Conservation (phyloP, 441 rosid species). For the Raphanus hybrid region DNA sequence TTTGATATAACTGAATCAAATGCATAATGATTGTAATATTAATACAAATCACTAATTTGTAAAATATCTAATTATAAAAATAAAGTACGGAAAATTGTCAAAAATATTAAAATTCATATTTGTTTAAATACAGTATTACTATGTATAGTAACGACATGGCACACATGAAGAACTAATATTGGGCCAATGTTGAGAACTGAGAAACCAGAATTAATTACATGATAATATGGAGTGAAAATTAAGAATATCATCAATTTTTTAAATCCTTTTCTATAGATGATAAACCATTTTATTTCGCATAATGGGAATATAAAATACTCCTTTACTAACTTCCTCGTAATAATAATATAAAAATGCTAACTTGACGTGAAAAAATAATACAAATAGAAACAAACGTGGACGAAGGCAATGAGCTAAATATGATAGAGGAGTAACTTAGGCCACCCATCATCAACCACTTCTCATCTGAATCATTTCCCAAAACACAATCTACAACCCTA, state of each 20-base stretch:
- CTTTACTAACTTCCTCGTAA: not conserved
- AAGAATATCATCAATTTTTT: no score
- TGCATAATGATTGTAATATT: not conserved
- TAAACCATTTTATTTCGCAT: no score
- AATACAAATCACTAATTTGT: not conserved
- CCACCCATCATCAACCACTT: slow-evolving; percentile 70
- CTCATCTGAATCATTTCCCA: slow-evolving; percentile 37
- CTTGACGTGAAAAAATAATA: no score
- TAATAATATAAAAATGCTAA: not conserved
- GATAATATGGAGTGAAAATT: not conserved
- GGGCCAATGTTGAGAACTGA: not conserved
- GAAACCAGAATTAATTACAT: not conserved
- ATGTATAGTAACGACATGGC: not conserved
- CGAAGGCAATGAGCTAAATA: not conserved
- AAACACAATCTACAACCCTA: slow-evolving; percentile 22
- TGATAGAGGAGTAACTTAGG: slow-evolving; percentile 50
- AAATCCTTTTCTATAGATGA: no score
- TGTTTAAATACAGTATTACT: not conserved
- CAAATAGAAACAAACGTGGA: slow-evolving; percentile 18
- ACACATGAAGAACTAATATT: not conserved
- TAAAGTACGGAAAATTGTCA: not conserved
- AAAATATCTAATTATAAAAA: not conserved
- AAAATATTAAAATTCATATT: not conserved
- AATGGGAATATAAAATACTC: no score
- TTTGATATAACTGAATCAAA: not conserved